These are phyloP conservation scores for Wickerhamomyces xylosicus DNA, from an alignment of 805 yeast species.

Conservation along the genomic window DNA sequence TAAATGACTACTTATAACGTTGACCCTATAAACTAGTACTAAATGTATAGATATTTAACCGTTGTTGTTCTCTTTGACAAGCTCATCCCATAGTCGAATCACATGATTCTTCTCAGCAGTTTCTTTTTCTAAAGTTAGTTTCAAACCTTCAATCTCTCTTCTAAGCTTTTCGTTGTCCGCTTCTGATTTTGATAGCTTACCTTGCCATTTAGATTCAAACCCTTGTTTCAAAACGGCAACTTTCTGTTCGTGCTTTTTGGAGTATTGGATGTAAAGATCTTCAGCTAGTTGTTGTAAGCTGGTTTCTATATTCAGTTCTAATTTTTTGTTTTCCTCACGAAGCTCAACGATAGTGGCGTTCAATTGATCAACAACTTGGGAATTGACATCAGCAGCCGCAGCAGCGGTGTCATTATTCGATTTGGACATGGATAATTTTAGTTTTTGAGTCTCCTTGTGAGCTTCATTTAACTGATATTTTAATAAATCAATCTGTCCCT, in stretches of 20 bases:
- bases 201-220: conserved; percentile 42
- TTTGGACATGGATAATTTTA: conserved; percentile 16
- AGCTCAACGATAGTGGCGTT: conserved; percentile 18
- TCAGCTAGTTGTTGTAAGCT: conserved; percentile 55
- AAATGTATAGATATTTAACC: neutral
- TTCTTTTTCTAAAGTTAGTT: conserved; percentile 37
- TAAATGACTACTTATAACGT: no score
- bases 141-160: conserved; percentile 43
- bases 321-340: conserved; percentile 24
- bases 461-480: conserved; percentile 16
- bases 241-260: conserved; percentile 68
- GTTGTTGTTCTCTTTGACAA: conserved; percentile 1
- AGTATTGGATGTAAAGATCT: conserved; percentile 62
- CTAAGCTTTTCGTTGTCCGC: conserved; percentile 33
- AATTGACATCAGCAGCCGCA: conserved; percentile 7
- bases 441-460: conserved; percentile 16
- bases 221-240: conserved; percentile 51
- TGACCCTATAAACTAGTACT: no score
- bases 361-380: conserved; percentile 9
- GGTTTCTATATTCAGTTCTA: conserved; percentile 40
- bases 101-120: conserved; percentile 48
- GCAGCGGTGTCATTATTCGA: conserved; percentile 11
- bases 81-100: conserved; percentile 37
- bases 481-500: conserved; percentile 16
- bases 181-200: conserved; percentile 30